Evolutionary conservation across 1,284 basidiomycete species (phyloP), one percentile per base, ranked within the genome.

Genomic region (Papiliotrema flavescens): DNA sequence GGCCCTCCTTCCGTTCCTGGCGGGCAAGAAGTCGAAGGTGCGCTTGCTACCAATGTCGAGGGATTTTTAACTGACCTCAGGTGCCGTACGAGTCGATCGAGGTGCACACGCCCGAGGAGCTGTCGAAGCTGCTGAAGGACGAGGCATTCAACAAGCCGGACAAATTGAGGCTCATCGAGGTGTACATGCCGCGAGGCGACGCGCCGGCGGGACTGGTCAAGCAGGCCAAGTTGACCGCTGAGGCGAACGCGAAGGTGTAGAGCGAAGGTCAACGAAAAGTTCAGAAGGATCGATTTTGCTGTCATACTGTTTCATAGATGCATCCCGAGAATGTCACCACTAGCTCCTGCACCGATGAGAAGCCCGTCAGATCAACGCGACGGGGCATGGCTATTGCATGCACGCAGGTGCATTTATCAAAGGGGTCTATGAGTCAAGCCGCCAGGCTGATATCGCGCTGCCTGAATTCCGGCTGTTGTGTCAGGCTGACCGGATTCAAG

Each of bases 71-170:
- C 13, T 34, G 7, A 7, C 15, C 20, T 35, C 50, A 69, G 66
- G 63, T 61, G n/a, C 60, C 64, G 11, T 64, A 72, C 60, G 65
- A 73, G 56, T 63, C 65, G n/a, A 55, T 71, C 63, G 63, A 57
- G 35, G 64, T 75, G 40, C 64, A 70, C 54, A 72, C 75, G 13
- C 71, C 74, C 22, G 62, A 58, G 32, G 83, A 85, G 23, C 79
- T 92, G 46, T 84, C 88, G 57, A 77, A 64, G 7, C 57, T 78
- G 23, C 63, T 77, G 36, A 60, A 66, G 11, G 65, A 75, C 60
- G 42, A 61, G n/a, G 69, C 54, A 32, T 76, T 76, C 60, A 66
- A 67, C 49, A 61, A 55, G 34, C 64, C 74, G 8, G 70, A 75
- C 56, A 69, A 64, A 42, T 56, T 76, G 28, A 63, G 75, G 42